phyloP scores from a whole-genome alignment of 345 rosid genomes.

The Rubroshorea leprosula region DNA sequence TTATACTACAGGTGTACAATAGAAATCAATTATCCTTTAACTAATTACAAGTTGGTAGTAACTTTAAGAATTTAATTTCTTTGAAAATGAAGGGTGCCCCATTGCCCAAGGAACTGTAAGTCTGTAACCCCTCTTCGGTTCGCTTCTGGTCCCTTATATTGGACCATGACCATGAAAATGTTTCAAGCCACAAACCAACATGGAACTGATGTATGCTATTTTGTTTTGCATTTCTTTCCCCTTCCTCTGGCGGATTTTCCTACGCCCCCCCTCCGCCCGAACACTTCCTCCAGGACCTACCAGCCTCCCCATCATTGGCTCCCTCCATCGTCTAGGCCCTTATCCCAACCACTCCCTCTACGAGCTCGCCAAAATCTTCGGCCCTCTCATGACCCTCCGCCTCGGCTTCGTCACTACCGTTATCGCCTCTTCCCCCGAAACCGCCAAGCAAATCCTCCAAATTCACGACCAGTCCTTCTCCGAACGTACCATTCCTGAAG shows the following conservation, averaged over 20 bases:
- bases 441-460: neutral
- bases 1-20: no score
- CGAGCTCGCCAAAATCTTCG: neutral
- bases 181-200: no score
- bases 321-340: neutral
- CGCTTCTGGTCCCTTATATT: no score
- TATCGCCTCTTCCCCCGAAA: neutral
- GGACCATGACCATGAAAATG: no score
- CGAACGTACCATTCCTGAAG: no score
- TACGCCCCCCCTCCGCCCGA: neutral
- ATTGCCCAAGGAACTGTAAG: no score
- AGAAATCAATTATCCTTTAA: no score
- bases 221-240: slow-evolving; percentile 7
- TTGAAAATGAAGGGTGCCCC: no score
- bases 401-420: neutral
- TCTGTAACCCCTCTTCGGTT: no score
- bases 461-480: neutral
- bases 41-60: no score
- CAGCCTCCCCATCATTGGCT: neutral
- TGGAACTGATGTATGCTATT: slow-evolving; percentile 4
- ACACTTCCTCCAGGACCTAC: neutral
- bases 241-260: neutral
- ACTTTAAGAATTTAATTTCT: no score
- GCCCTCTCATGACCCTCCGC: neutral
- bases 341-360: neutral